A percentile compares a stretch with the other conserved stretches of the same genome.
Evolutionary conservation across 306 rosid genomes (phyloP).

Genomic region (Medicago ruthenica): DNA sequence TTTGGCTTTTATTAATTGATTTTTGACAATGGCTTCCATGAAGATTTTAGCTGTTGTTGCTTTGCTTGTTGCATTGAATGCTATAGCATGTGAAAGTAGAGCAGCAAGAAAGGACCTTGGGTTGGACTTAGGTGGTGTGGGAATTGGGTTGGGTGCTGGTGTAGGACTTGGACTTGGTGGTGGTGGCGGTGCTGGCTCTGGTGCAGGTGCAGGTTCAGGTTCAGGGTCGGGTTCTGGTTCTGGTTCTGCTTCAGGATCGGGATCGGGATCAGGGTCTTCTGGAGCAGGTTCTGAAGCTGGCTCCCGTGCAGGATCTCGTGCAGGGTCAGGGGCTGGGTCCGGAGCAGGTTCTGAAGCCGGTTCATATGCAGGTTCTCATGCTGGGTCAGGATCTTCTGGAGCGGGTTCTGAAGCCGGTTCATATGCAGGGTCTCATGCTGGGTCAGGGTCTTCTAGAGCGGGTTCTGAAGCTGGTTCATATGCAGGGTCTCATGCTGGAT

Average conservation of each 20-base stretch:
- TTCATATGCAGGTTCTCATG: constrained; percentile 49
- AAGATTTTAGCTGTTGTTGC: constrained; percentile 47
- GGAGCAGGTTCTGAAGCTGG: constrained; percentile 54
- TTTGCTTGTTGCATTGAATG: constrained; percentile 50
- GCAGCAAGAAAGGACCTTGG: constrained; percentile 71
- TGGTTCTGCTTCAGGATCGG: constrained; percentile 49
- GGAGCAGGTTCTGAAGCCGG: constrained; percentile 45
- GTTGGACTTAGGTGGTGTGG: constrained; percentile 66
- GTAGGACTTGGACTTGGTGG: constrained; percentile 65
- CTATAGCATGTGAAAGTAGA: constrained; percentile 51
- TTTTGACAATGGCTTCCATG: constrained; percentile 29
- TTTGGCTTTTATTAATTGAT: background rate
- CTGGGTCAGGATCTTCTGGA: constrained; percentile 42
- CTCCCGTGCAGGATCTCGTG: constrained; percentile 45
- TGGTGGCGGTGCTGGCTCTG: constrained; percentile 52
- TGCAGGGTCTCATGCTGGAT: background rate
- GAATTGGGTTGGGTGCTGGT: constrained; percentile 64
- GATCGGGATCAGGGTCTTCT: constrained; percentile 47
- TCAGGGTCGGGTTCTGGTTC: constrained; percentile 59
- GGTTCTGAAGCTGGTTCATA: background rate
- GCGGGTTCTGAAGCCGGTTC: constrained; percentile 37
- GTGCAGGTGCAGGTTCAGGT: constrained; percentile 46
- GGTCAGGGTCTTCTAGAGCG: constrained; percentile 9
- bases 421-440: constrained; percentile 47
- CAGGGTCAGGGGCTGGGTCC: constrained; percentile 42